These are phyloP conservation scores for Seminavis robusta DNA, from an alignment of 108 stramenopile genomes.

Conservation along the genomic window DNA sequence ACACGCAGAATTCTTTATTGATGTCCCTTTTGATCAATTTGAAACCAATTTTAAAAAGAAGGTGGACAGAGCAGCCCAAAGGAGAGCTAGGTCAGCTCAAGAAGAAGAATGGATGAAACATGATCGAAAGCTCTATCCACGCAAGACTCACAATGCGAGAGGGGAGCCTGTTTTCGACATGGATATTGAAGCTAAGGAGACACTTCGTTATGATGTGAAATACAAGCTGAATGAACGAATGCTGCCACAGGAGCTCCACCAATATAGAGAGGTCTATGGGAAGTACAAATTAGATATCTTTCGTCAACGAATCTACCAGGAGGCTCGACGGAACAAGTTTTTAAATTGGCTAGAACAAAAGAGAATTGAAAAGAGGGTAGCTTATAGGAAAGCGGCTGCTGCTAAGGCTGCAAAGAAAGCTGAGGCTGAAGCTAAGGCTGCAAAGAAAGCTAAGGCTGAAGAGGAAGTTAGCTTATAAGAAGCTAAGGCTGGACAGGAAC, in stretches of 20 bases:
- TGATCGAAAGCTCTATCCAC: not conserved
- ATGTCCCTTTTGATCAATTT: constrained; percentile 1
- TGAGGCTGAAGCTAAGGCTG: too few relatives aligned
- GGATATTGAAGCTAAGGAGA: not conserved
- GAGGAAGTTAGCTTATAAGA: too few relatives aligned
- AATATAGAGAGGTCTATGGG: not conserved
- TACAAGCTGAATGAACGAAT: not conserved
- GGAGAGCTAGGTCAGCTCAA: too few relatives aligned
- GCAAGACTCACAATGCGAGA: not conserved
- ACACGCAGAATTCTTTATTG: too few relatives aligned
- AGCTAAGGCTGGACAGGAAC: too few relatives aligned
- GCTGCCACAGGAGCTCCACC: not conserved
- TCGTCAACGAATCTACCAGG: not conserved
- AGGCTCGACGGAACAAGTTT: not conserved
- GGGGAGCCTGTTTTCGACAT: not conserved
- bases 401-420: too few relatives aligned
- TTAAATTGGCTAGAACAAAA: too few relatives aligned
- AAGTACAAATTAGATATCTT: not conserved
- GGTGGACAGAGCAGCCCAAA: not conserved
- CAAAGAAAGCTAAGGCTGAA: too few relatives aligned
- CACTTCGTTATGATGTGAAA: not conserved
- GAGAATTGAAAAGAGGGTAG: not conserved
- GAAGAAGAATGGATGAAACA: not conserved
- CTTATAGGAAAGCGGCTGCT: too few relatives aligned
- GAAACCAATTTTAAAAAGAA: not conserved